phyloP scores from a whole-genome alignment of 768 basidiomycete genomes.

The Pisolithus sp. region DNA sequence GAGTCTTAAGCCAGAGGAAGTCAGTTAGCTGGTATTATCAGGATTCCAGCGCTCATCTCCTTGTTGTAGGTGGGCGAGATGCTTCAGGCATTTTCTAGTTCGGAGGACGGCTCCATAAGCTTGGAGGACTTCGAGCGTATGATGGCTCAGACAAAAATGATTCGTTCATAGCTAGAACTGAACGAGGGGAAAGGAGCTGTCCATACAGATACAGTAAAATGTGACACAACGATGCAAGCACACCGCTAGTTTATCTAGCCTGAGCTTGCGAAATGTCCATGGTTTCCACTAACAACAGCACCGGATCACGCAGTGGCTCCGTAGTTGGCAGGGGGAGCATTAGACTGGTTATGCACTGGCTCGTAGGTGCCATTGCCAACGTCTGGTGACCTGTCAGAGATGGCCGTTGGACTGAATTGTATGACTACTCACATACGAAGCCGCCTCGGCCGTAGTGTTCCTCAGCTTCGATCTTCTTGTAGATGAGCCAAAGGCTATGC shows the following conservation, averaged over 20 bases:
- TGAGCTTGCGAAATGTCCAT: too few relatives aligned
- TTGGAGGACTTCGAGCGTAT: slow-evolving; percentile 69
- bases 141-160: slow-evolving; percentile 60
- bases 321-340: slow-evolving; percentile 26
- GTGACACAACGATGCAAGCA: not conserved
- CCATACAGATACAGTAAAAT: not conserved
- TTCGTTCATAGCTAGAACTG: slow-evolving; percentile 25
- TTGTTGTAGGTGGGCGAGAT: slow-evolving; percentile 60
- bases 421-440: slow-evolving; percentile 58
- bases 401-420: not conserved
- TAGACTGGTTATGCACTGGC: slow-evolving; percentile 18
- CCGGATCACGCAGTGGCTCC: slow-evolving; percentile 21
- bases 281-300: not conserved
- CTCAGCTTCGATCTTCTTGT: slow-evolving; percentile 84
- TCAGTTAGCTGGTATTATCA: slow-evolving; percentile 24
- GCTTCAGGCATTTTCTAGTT: slow-evolving; percentile 69
- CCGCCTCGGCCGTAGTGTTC: slow-evolving; percentile 74
- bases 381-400: slow-evolving; percentile 18
- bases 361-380: slow-evolving; percentile 34
- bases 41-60: slow-evolving; percentile 1
- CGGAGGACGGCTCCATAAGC: slow-evolving; percentile 60
- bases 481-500: slow-evolving; percentile 89
- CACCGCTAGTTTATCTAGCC: not conserved
- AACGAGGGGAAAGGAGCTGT: not conserved
- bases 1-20: slow-evolving; percentile 70